Base-by-base conservation (phyloP, 2,329 filamentous ascomycete genomes). In the Pyrenochaeta sp. region DNA sequence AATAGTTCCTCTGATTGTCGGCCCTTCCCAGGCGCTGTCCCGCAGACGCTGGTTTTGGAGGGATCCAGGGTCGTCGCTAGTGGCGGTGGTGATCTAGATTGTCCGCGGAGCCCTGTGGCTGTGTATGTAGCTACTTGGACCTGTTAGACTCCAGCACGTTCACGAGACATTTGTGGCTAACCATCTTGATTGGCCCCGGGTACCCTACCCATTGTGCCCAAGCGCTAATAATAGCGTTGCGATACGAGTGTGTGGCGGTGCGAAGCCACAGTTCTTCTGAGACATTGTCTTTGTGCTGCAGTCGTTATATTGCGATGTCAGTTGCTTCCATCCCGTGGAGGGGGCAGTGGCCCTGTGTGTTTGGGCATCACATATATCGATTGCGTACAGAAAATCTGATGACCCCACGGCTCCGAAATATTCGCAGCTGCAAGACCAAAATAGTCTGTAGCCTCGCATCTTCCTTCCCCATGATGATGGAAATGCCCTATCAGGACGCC, bases 81-180 rank as follows among this genome's bases (percentile, higher is more conserved):
- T n/a, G n/a, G 44, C 45, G 45, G 46, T n/a, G 47, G 37, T 23
- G 43, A 56, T 64, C 69, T 59, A 63, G 69, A 48, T 63, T 61
- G 41, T 50, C 14, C 39, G 50, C 42, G 49, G 55, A 11, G 32
- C 49, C 36, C 39, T 66, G 64, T 67, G 64, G 68, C 67, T 45
- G 66, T 69, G 64, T 62, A 57, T 49, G 47, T 45, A 54, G 49
- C 45, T 54, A 58, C 61, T 37, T 48, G 31, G 42, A 49, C 46
- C n/a, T 55, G 41, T 55, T 49, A 33, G 54, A 53, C 49, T 51
- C 41, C 53, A 31, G 57, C 54, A 61, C 40, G 56, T 60, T 58
- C 49, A 47, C 12, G 11, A 27, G 41, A 45, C 18, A 21, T n/a
- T n/a, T n/a, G n/a, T n/a, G n/a, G 14, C 12, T 29, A 4, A 35